phyloP scores from a whole-genome alignment of 2,329 filamentous ascomycete genomes.

The Sarocladium oryzae region DNA sequence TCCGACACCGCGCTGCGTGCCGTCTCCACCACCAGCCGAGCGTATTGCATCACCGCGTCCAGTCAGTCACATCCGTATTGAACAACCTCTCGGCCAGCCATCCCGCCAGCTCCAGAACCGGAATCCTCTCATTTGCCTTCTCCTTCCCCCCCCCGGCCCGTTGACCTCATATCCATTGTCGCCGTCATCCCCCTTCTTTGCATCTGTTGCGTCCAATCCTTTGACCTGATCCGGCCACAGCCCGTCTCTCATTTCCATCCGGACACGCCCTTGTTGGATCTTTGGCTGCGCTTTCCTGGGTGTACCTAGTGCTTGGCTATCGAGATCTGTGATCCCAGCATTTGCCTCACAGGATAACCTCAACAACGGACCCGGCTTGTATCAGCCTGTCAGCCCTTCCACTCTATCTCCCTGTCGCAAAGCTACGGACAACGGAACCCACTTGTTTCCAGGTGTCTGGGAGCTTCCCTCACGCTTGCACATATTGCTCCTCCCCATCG shows the following conservation, averaged over 20 bases:
- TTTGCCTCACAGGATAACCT: slow-evolving; percentile 5
- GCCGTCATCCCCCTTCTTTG: not conserved
- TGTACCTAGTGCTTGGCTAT: slow-evolving; percentile 7
- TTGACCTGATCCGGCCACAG: not conserved
- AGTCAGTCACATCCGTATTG: slow-evolving; percentile 5
- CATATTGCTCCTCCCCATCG: not conserved
- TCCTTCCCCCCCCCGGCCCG: too few species aligned
- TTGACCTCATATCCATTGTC: slow-evolving; percentile 2
- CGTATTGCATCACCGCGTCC: slow-evolving; percentile 9
- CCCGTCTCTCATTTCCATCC: not conserved
- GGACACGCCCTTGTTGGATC: slow-evolving; percentile 3
- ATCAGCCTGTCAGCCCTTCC: not conserved
- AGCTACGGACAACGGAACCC: not conserved
- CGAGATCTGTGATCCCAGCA: slow-evolving; percentile 6
- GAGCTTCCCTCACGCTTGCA: not conserved
- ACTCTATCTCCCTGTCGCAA: not conserved
- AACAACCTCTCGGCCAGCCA: slow-evolving; percentile 3
- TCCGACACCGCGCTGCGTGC: slow-evolving; percentile 3
- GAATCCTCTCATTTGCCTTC: not conserved
- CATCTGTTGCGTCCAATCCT: not conserved
- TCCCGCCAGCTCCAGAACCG: slow-evolving; percentile 3
- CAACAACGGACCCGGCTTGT: not conserved
- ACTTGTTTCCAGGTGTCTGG: slow-evolving; percentile 5
- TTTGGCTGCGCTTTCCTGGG: not conserved
- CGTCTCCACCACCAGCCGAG: slow-evolving; percentile 9